Evolutionary conservation across 352 stramenopile species (phyloP), one percentile per base, ranked within the genome.

Genomic region (Aphanomyces invadans): DNA sequence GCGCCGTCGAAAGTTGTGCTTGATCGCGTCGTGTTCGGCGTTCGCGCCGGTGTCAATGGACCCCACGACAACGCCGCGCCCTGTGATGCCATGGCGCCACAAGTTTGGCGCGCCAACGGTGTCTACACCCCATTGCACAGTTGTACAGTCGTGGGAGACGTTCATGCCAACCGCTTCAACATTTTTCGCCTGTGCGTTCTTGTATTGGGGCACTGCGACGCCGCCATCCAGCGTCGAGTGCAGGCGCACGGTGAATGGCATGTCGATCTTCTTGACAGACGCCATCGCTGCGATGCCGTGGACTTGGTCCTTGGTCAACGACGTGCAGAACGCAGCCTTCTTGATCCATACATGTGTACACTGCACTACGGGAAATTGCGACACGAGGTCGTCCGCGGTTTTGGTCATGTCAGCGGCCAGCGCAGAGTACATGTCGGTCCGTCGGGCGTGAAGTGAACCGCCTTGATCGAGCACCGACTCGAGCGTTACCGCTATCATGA

Each of bases 1-100:
- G 29, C 49, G n/a, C 3, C 67, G 65, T 17, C 75, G 42, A 29
- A 61, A 86, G 49, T 76, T 78, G 5, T 56, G 62, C 15, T 52
- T 62, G 0, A 71, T 61, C 11, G 60, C 33, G 23, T 69, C 57
- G 29, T 71, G 66, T 12, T n/a, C 64, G 33, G 21, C 12, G 21
- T 25, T 25, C 4, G 60, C 66, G 21, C 66, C 66, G 11, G 55
- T 71, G 45, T 71, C 66, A 31, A 71, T 71, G 61, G 49, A 67
- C 3, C 66, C 66, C 26, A 71, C 33, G 45, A 71, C 59, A 0
- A 70, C 31, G 32, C 56, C 38, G 25, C 67, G 10, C 17, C 66
- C 66, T 17, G 36, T 64, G 4, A 36, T n/a, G 39, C 59, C 17
- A 9, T 60, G n/a, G n/a, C n/a, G 23, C 66, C 66, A 71, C 10